Conservation (phyloP, 768 basidiomycete species). For the Tephrocybe sp. region DNA sequence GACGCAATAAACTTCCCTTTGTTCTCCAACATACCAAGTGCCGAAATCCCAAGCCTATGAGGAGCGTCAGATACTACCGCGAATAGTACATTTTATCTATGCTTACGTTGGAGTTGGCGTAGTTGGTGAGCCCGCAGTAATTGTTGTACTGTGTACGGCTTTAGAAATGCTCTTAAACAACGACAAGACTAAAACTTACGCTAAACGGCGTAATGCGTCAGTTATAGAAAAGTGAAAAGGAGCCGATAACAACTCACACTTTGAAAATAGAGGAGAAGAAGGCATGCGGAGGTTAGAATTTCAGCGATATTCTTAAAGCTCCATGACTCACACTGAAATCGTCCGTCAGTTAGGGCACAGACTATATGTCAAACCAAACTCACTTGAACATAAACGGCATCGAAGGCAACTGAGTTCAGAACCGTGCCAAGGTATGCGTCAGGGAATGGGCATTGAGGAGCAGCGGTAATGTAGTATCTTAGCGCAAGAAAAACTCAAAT, state of each 20-base stretch:
- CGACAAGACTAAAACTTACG: conserved; percentile 6
- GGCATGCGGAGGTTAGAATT: not conserved
- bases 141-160: conserved; percentile 18
- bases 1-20: not conserved
- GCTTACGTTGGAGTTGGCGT: conserved; percentile 36
- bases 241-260: conserved; percentile 10
- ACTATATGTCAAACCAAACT: conserved; percentile 19
- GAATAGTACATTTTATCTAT: no score
- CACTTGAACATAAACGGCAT: conserved; percentile 68
- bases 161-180: not conserved
- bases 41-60: conserved; percentile 45
- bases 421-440: conserved; percentile 54
- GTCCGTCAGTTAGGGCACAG: not conserved
- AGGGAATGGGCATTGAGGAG: conserved; percentile 59
- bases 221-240: not conserved
- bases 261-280: not conserved
- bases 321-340: conserved; percentile 11
- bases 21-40: conserved; percentile 30
- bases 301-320: not conserved
- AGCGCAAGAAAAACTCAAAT: no score
- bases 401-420: conserved; percentile 56
- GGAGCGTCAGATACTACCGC: not conserved
- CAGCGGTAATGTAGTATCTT: conserved; percentile 57
- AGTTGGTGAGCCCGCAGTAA: conserved; percentile 33
- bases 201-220: not conserved